phyloP scores from a whole-genome alignment of 2,329 filamentous ascomycete genomes.

The Alternaria sp. region DNA sequence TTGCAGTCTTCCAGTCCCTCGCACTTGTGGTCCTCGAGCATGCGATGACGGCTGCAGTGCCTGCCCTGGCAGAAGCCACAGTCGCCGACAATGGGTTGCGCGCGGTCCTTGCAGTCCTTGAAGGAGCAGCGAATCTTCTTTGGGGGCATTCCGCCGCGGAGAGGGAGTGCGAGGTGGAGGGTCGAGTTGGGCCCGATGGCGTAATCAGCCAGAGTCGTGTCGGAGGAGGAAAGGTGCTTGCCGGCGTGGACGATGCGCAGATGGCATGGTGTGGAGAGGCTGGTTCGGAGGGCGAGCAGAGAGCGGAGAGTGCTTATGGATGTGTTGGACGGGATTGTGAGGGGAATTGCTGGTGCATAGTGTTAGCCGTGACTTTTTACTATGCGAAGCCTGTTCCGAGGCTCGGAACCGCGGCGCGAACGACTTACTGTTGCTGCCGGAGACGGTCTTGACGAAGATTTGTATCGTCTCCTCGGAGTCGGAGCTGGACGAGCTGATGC shows the following conservation, averaged over 20 bases:
- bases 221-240: slow-evolving; percentile 60
- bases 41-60: slow-evolving; percentile 92
- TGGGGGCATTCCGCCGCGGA: slow-evolving; percentile 66
- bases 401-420: slow-evolving; percentile 32
- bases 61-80: slow-evolving; percentile 94
- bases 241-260: slow-evolving; percentile 67
- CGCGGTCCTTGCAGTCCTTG: slow-evolving; percentile 86
- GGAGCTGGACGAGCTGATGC: slow-evolving; percentile 53
- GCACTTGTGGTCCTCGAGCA: slow-evolving; percentile 95
- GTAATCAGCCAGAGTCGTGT: slow-evolving; percentile 58
- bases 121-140: slow-evolving; percentile 86
- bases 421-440: slow-evolving; percentile 63
- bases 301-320: slow-evolving; percentile 64
- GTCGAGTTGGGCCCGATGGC: slow-evolving; percentile 61
- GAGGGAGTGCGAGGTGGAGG: slow-evolving; percentile 63
- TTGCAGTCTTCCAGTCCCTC: slow-evolving; percentile 94
- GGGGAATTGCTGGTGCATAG: slow-evolving; percentile 61
- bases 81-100: slow-evolving; percentile 94
- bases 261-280: slow-evolving; percentile 57
- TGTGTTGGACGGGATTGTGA: slow-evolving; percentile 63
- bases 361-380: slow-evolving; percentile 22
- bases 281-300: slow-evolving; percentile 66
- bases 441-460: slow-evolving; percentile 68
- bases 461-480: slow-evolving; percentile 64
- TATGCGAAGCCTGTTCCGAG: slow-evolving; percentile 14